These are phyloP conservation scores for Infundibulicybe gibba DNA, from an alignment of 768 basidiomycete species.

Conservation along the genomic window DNA sequence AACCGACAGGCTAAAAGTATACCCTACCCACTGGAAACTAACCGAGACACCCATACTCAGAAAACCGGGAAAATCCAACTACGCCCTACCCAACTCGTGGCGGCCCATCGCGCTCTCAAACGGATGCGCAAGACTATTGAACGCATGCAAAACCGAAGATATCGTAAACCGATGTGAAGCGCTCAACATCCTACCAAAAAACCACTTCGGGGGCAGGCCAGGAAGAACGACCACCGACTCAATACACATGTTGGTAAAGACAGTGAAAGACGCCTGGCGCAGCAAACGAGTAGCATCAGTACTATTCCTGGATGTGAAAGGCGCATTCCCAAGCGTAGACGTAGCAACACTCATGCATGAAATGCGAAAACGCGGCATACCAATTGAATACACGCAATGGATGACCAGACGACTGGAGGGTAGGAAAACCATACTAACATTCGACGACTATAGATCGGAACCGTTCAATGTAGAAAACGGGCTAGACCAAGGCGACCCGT, in stretches of 20 bases:
- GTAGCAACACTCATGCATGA: constrained; percentile 10
- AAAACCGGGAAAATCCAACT: constrained; percentile 32
- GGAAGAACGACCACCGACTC: constrained; percentile 1
- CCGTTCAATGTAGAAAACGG: constrained; percentile 16
- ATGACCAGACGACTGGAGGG: constrained; percentile 2
- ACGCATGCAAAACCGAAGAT: constrained; percentile 14
- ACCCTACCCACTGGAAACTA: constrained; percentile 19
- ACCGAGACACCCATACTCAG: constrained; percentile 23
- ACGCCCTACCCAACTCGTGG: constrained; percentile 24
- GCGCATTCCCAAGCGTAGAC: constrained; percentile 29
- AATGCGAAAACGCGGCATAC: constrained; percentile 6
- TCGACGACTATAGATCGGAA: constrained; percentile 16
- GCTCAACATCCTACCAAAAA: constrained; percentile 10
- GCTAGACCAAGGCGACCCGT: constrained; percentile 27
- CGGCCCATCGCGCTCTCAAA: constrained; percentile 28
- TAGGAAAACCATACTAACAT: constrained; percentile 9
- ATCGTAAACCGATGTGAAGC: constrained; percentile 8
- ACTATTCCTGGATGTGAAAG: constrained; percentile 29
- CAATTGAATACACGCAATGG: constrained; percentile 13
- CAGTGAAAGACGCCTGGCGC: constrained; percentile 3
- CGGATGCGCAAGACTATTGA: constrained; percentile 13
- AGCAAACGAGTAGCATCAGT: neutral
- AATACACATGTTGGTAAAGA: neutral
- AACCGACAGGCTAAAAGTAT: constrained; percentile 16
- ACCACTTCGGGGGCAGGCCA: constrained; percentile 18